Evolutionary conservation across 2,329 filamentous ascomycete species (phyloP).

Genomic region (Pseudogymnoascus verrucosus): DNA sequence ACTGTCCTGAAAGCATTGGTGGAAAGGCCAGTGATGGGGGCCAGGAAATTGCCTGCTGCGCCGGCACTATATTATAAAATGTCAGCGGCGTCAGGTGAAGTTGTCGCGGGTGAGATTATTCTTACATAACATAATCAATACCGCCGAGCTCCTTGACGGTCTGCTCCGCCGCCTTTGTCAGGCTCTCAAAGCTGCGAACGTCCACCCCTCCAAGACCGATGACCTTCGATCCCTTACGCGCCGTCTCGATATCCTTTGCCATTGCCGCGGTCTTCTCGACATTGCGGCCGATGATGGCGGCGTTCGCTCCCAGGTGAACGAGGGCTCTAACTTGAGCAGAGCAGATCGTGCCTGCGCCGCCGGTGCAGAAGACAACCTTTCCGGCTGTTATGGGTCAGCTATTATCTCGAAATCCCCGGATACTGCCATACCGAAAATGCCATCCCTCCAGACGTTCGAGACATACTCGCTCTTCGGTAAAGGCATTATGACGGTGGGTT

Average conservation of each 20-base stretch:
- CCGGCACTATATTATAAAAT: constrained; percentile 55
- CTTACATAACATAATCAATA: constrained; percentile 88
- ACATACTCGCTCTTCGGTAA: constrained; percentile 67
- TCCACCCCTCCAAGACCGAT: constrained; percentile 75
- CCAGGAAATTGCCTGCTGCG: constrained; percentile 91
- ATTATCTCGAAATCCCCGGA: not conserved
- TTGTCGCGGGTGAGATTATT: not conserved
- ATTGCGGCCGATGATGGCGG: constrained; percentile 88
- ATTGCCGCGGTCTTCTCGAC: constrained; percentile 75
- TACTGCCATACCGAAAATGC: constrained; percentile 63
- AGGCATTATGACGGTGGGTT: constrained; percentile 44
- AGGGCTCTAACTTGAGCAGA: constrained; percentile 87
- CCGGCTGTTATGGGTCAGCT: constrained; percentile 48
- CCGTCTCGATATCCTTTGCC: constrained; percentile 75
- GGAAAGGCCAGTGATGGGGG: constrained; percentile 71
- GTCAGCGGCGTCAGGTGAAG: not conserved
- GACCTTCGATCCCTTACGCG: constrained; percentile 71
- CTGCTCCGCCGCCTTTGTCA: constrained; percentile 67
- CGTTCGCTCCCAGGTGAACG: constrained; percentile 84
- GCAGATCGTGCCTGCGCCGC: constrained; percentile 88
- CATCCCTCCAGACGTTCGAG: constrained; percentile 77
- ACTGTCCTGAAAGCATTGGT: constrained; percentile 91
- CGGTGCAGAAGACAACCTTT: constrained; percentile 91
- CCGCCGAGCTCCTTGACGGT: constrained; percentile 76
- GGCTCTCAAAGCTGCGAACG: constrained; percentile 64